phyloP scores from a whole-genome alignment of 495 filamentous ascomycete genomes.

The Penicillium dipodomyicola region DNA sequence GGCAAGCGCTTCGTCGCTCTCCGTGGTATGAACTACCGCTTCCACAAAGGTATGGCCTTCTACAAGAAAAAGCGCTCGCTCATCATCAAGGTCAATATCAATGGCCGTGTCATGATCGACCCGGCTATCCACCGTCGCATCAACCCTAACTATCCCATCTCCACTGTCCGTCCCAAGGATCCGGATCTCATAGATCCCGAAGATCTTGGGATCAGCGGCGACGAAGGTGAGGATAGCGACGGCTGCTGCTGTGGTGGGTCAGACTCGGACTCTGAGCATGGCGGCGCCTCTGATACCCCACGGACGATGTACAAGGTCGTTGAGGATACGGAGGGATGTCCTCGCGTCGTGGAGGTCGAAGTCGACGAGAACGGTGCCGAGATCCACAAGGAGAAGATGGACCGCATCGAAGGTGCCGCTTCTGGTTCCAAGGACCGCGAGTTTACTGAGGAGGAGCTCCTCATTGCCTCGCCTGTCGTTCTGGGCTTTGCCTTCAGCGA shows the following conservation, averaged over 20 bases:
- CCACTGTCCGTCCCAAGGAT: constrained; percentile 72
- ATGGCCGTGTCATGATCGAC: constrained; percentile 90
- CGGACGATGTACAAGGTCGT: constrained; percentile 65
- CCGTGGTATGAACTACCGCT: constrained; percentile 81
- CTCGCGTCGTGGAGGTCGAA: constrained; percentile 58
- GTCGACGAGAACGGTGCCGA: constrained; percentile 62
- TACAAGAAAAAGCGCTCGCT: constrained; percentile 72
- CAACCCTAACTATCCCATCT: constrained; percentile 85
- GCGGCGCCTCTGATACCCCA: constrained; percentile 52
- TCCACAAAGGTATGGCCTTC: constrained; percentile 77
- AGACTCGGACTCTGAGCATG: constrained; percentile 49
- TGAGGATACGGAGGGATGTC: constrained; percentile 59
- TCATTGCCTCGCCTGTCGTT: constrained; percentile 86
- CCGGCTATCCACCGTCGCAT: constrained; percentile 81
- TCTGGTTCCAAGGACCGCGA: constrained; percentile 43
- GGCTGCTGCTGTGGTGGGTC: constrained; percentile 45
- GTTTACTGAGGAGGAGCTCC: constrained; percentile 82
- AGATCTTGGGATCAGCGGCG: constrained; percentile 44
- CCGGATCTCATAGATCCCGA: constrained; percentile 59
- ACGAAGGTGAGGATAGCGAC: constrained; percentile 43
- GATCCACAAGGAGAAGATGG: constrained; percentile 63
- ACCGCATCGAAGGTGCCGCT: constrained; percentile 48
- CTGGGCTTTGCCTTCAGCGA: constrained; percentile 91
- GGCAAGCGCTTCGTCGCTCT: constrained; percentile 82
- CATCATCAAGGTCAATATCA: constrained; percentile 83